These are phyloP conservation scores for Puccinia polysora DNA, from an alignment of 1,284 basidiomycete genomes.

Conservation along the genomic window DNA sequence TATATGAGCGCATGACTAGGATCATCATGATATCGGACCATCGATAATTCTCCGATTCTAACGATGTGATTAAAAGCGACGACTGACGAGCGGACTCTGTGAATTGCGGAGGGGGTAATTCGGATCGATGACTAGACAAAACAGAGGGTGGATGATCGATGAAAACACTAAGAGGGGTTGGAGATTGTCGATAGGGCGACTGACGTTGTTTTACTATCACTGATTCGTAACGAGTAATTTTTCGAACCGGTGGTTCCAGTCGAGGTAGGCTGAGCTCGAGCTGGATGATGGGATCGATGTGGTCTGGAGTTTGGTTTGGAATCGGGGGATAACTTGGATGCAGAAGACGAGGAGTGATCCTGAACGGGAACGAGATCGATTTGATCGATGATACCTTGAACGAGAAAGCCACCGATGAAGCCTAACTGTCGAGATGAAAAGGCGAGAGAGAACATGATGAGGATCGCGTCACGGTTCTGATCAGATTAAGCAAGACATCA, in stretches of 20 bases:
- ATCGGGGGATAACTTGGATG: neutral
- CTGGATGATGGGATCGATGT: neutral
- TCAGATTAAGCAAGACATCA: too few species aligned
- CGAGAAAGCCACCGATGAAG: constrained; percentile 32
- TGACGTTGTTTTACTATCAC: constrained; percentile 41
- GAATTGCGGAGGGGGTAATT: constrained; percentile 11
- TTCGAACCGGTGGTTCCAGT: neutral
- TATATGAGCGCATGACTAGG: neutral
- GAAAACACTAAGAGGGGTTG: neutral
- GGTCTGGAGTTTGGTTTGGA: neutral
- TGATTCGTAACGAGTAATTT: constrained; percentile 8
- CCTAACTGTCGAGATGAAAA: constrained; percentile 27
- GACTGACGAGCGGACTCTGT: constrained; percentile 35
- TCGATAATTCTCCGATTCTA: neutral
- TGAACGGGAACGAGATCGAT: constrained; percentile 11
- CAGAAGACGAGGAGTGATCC: neutral
- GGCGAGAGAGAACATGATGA: neutral
- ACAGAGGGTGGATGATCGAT: neutral
- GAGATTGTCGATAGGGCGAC: neutral
- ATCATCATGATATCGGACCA: neutral
- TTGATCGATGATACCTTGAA: constrained; percentile 43
- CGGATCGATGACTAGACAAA: constrained; percentile 7
- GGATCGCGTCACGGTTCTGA: neutral
- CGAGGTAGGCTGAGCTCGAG: neutral
- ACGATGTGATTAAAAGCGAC: too few species aligned